Base-by-base conservation (phyloP, 805 yeast species). In the Pichia thaimueangensis region DNA sequence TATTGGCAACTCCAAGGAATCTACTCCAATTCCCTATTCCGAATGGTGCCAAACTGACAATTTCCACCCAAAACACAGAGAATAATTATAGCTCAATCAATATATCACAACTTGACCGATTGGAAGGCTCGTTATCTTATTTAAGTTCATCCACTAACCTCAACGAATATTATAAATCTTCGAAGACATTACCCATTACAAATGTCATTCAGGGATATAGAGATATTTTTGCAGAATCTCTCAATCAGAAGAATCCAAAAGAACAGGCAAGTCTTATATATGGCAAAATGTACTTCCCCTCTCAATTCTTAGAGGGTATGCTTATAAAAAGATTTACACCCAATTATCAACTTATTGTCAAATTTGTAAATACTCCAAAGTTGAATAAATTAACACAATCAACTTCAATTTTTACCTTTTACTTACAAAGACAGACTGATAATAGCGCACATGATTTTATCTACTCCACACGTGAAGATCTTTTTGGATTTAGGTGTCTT, bases 221-320 rank as follows among this genome's bases (percentile, higher is more conserved):
- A 31, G 45, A 45, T 20, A 41, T 43, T 9, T 17, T 45, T 15
- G 10, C 38, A 19, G 28, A 19, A 15, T 15, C 17, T 13, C 9
- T 22, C 13, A n/a, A 11, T 27, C 24, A 25, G 9, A 21, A n/a
- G 15, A 15, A 43, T 10, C 21, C 17, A 6, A 16, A 25, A 5
- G n/a, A 28, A 13, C 34, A 27, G 40, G 46, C 9, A 46, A 51
- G 38, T 63, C 70, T 91, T 13, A 62, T 83, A 27, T 91, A 86
- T 59, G 97, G 97, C 1, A 70, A 91, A 49, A 75, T 93, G 79
- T 85, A 82, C 55, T 79, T 91, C 47, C 97, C 98, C 0, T 84
- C 86, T 2, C 80, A 86, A 15, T 80, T 83, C 7, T 64, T 93
- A 2, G 97, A 91, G 60, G 96, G 96, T 1, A 81, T 93, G 91